Percentiles rank a stretch among this genome's conserved stretches.
Evolutionary conservation across 2,329 filamentous ascomycete genomes (phyloP).

Genomic region (Fusarium multiceps): DNA sequence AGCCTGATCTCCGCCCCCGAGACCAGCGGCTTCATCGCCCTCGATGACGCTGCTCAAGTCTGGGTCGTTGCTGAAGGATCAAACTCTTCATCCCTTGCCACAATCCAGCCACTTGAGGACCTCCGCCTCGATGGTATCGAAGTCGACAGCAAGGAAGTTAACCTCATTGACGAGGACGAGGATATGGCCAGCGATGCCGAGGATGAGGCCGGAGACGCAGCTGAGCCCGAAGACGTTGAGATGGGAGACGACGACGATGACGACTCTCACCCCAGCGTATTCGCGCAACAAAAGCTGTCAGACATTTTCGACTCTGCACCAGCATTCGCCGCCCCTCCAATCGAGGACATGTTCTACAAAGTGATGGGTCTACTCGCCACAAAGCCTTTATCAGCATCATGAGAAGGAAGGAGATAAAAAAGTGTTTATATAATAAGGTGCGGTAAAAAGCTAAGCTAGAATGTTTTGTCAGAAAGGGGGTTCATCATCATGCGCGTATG

Average conservation of each 20-base stretch:
- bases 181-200: slow-evolving; percentile 57
- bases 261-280: slow-evolving; percentile 67
- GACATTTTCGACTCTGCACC: slow-evolving; percentile 77
- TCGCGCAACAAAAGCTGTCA: slow-evolving; percentile 74
- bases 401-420: slow-evolving; percentile 23
- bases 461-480: slow-evolving; percentile 15
- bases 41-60: slow-evolving; percentile 82
- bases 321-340: slow-evolving; percentile 75
- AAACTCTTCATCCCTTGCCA: slow-evolving; percentile 62
- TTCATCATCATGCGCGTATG: slow-evolving; percentile 1
- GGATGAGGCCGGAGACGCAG: slow-evolving; percentile 51
- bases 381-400: slow-evolving; percentile 58
- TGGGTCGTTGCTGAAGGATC: slow-evolving; percentile 71
- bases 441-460: slow-evolving; percentile 22
- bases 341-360: slow-evolving; percentile 81
- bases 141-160: slow-evolving; percentile 44
- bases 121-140: slow-evolving; percentile 60
- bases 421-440: slow-evolving; percentile 23
- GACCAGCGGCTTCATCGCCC: slow-evolving; percentile 76
- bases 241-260: slow-evolving; percentile 59
- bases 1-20: slow-evolving; percentile 73
- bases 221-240: slow-evolving; percentile 59
- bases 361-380: slow-evolving; percentile 71
- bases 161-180: slow-evolving; percentile 54
- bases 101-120: slow-evolving; percentile 67